Evolutionary conservation across 768 basidiomycete genomes (phyloP), one percentile per base, ranked within the genome.

Genomic region (Tricholoma sp.): DNA sequence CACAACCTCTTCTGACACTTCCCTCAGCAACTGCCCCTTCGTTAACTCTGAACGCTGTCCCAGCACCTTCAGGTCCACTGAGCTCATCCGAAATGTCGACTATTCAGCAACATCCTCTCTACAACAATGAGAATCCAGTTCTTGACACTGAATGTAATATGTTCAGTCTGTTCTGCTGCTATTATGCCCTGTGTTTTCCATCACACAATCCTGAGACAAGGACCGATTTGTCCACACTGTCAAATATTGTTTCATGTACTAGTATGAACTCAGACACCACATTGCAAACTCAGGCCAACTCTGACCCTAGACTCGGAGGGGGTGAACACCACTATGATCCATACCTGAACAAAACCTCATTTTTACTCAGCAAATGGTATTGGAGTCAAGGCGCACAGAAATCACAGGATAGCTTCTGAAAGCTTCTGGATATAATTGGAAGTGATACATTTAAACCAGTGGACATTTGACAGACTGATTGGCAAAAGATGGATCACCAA

Each of bases 391-490:
- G 58, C 24, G 2, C 32, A 10, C 47, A 53, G 28, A 59, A 59
- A 39, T 62, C 56, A 2, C 20, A 50, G 32, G 36, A 28, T 32
- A 31, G 47, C 20, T 59, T 62, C 41, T 42, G 45, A 41, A 9
- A 31, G 8, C 52, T 60, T 8, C 13, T 62, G 4, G 28, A 59
- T 10, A 59, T 17, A 20, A 57, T 17, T 17, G 36, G 9, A 29
- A 39, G 33, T 50, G 33, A 39, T n/a, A 17, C 18, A 6, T 58
- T 57, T 28, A 17, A 18, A 1, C 39, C 57, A 8, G 54, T 48
- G 13, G 63, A 65, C 37, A 44, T 65, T n/a, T 2, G 50, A 10
- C 10, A 45, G 1, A 56, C 58, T 12, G 1, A 45, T 13, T 65
- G 61, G 63, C 29, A 31, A 9, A 13, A 34, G 17, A 54, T 65